Percentiles rank a stretch among this genome's conserved stretches.
Conservation (phyloP, 169 alveolate genomes). For the Besnoitia besnoiti region DNA sequence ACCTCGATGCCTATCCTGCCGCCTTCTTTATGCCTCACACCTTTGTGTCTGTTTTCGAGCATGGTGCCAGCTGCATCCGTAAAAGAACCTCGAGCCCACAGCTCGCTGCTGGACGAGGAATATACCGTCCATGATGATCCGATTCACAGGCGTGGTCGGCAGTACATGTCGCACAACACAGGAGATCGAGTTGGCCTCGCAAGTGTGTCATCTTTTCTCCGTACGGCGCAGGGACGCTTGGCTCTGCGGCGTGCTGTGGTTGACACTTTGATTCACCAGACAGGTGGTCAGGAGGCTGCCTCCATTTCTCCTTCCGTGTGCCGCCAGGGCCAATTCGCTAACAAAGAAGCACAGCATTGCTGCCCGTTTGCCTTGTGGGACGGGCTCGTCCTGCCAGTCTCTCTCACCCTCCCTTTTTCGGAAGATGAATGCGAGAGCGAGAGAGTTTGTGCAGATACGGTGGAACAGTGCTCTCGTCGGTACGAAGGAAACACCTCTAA, state of each 20-base stretch:
- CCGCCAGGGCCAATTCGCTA: background rate
- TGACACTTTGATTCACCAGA: background rate
- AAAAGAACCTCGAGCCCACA: background rate
- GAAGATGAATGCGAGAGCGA: background rate
- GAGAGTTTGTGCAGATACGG: background rate
- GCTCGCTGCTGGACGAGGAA: background rate
- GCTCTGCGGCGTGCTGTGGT: background rate
- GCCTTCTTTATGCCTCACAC: background rate
- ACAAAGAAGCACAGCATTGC: background rate
- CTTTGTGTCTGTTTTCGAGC: background rate
- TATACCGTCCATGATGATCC: background rate
- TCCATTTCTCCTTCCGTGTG: background rate
- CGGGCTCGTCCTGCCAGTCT: background rate
- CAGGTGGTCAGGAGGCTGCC: background rate
- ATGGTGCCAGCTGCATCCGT: background rate
- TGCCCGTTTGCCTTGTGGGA: conserved; percentile 13
- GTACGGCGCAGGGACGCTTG: background rate
- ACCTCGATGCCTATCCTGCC: conserved; percentile 14
- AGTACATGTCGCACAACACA: too few relatives aligned
- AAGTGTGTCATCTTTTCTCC: background rate
- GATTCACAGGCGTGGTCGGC: background rate
- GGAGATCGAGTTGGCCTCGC: background rate
- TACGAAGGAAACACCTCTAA: background rate
- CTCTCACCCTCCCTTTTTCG: background rate
- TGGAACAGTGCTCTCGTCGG: background rate